A percentile compares a stretch with the other conserved stretches of the same genome.
Conservation (phyloP, 106 monocot genomes). For the Dendrobium nobile region DNA sequence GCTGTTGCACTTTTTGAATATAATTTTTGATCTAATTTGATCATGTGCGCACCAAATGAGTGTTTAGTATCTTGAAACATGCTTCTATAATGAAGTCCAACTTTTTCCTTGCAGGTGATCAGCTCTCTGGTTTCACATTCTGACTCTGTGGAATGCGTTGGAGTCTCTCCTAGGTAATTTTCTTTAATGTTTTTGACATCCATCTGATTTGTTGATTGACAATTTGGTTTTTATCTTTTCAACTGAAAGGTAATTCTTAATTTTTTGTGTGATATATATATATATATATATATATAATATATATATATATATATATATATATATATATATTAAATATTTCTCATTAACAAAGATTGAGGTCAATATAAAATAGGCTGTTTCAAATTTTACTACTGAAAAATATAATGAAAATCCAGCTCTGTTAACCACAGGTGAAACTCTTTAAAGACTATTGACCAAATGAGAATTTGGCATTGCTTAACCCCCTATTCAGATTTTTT, state of each 20-base stretch:
- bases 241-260: background rate
- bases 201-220: background rate
- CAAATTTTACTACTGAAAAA: no score
- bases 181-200: background rate
- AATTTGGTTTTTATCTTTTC: background rate
- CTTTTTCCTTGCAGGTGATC: conserved; percentile 34
- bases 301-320: no score
- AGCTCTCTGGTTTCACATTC: conserved; percentile 56
- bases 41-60: background rate
- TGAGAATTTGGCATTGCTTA: background rate
- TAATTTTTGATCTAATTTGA: background rate
- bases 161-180: conserved; percentile 59
- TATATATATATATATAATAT: no score
- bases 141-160: conserved; percentile 73
- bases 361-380: no score
- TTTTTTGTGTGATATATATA: no score
- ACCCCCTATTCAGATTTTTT: background rate
- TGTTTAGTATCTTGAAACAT: background rate
- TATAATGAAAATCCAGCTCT: background rate
- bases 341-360: background rate
- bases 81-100: background rate
- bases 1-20: background rate
- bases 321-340: background rate
- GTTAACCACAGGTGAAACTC: background rate
- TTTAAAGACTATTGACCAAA: background rate